Conservation (phyloP, 1,284 basidiomycete genomes). For the Microstroma glucosiphilum region DNA sequence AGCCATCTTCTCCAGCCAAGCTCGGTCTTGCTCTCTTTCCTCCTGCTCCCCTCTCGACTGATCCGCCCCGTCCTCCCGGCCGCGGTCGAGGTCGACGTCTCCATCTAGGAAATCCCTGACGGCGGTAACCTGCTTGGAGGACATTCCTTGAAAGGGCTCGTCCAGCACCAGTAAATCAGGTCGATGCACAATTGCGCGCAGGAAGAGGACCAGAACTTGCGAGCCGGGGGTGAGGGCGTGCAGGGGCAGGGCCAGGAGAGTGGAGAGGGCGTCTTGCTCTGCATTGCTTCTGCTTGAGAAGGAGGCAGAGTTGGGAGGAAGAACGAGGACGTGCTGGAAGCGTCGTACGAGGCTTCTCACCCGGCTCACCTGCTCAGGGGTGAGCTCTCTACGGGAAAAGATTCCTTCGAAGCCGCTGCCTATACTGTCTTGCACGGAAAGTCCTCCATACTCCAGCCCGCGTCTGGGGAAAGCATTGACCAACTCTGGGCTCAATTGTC, state of each 20-base stretch:
- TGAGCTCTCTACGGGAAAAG: conserved; percentile 24
- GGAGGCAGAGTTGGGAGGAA: background rate
- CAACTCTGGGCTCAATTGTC: conserved; percentile 81
- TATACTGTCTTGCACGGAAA: conserved; percentile 37
- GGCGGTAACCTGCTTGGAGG: conserved; percentile 25
- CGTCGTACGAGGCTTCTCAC: background rate
- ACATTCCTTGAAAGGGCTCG: conserved; percentile 50
- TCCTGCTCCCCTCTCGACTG: background rate
- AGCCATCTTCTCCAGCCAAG: conserved; percentile 18
- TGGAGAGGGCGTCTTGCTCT: background rate
- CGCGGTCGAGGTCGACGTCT: background rate
- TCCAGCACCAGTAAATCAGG: conserved; percentile 42
- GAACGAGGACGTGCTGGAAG: background rate
- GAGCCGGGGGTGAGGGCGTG: conserved; percentile 29
- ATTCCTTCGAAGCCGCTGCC: conserved; percentile 42
- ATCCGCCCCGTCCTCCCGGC: conserved; percentile 1
- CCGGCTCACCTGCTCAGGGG: background rate
- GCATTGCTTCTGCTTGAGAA: background rate
- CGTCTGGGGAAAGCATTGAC: conserved; percentile 73
- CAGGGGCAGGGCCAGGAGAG: conserved; percentile 22
- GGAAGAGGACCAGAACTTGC: conserved; percentile 41
- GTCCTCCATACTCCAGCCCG: conserved; percentile 27
- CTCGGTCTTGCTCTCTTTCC: background rate
- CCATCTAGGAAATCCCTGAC: conserved; percentile 31
- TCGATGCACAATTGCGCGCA: conserved; percentile 37